Percentiles rank a stretch among this genome's conserved stretches.
Conservation (phyloP, 2,329 filamentous ascomycete species). For the Thielaviopsis euricoi region DNA sequence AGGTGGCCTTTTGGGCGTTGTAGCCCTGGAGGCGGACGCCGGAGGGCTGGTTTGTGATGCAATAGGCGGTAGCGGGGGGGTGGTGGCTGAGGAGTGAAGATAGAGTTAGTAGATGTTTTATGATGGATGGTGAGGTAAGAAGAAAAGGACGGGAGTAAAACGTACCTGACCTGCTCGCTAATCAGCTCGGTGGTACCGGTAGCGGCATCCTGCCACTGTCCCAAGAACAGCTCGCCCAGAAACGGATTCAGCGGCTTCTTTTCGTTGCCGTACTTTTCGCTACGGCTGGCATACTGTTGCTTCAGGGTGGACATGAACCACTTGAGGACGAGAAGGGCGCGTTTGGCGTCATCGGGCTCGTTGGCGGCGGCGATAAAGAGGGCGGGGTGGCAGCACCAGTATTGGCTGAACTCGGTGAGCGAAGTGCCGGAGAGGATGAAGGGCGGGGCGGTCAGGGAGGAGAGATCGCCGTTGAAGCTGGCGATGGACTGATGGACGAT, state of each 20-base stretch:
- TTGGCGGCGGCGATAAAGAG: slow-evolving; percentile 69
- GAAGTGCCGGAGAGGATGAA: slow-evolving; percentile 69
- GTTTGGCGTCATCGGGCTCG: slow-evolving; percentile 65
- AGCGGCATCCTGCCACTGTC: slow-evolving; percentile 63
- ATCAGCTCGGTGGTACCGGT: slow-evolving; percentile 71
- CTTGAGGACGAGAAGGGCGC: slow-evolving; percentile 75
- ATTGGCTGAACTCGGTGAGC: slow-evolving; percentile 64
- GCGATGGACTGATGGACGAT: slow-evolving; percentile 44
- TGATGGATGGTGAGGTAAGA: background rate
- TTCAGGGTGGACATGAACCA: slow-evolving; percentile 93
- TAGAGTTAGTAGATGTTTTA: no score
- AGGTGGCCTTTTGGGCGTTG: slow-evolving; percentile 92
- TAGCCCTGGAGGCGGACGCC: slow-evolving; percentile 72
- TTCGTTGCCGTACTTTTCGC: slow-evolving; percentile 71
- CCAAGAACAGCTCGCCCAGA: slow-evolving; percentile 83
- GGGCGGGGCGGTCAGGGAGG: slow-evolving; percentile 63
- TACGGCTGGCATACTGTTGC: slow-evolving; percentile 61
- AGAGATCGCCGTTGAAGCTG: slow-evolving; percentile 68
- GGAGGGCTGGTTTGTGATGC: slow-evolving; percentile 71
- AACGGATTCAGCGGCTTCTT: slow-evolving; percentile 98
- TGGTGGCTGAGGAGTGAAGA: slow-evolving; percentile 46
- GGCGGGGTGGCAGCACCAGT: slow-evolving; percentile 65
- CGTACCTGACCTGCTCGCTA: slow-evolving; percentile 78
- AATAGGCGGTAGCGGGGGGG: slow-evolving; percentile 86
- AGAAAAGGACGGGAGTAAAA: background rate